These are phyloP conservation scores for Solanum pennellii DNA, from an alignment of 257 asterid genomes.

Conservation along the genomic window DNA sequence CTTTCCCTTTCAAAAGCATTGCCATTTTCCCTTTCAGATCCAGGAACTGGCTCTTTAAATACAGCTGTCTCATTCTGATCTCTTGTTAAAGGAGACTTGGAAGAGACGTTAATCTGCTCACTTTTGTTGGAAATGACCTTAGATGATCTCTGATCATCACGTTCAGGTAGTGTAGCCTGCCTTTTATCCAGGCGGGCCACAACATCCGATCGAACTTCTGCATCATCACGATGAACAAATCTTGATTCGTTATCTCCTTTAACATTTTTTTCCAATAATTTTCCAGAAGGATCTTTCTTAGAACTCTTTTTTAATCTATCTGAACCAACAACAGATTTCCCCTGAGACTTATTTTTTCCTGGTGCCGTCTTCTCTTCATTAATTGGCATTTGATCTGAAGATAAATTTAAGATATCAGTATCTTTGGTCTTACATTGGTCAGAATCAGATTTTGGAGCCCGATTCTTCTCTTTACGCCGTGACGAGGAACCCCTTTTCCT, in stretches of 20 bases:
- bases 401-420: slow-evolving; percentile 22
- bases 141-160: slow-evolving; percentile 35
- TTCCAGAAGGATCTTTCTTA: slow-evolving; percentile 50
- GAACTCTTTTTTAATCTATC: slow-evolving; percentile 36
- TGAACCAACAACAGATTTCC: slow-evolving; percentile 30
- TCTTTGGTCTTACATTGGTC: slow-evolving; percentile 30
- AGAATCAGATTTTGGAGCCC: slow-evolving; percentile 37
- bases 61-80: slow-evolving; percentile 33
- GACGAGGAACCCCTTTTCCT: slow-evolving; percentile 42
- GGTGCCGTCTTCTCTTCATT: slow-evolving; percentile 45
- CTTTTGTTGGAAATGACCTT: slow-evolving; percentile 17
- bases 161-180: slow-evolving; percentile 30
- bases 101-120: slow-evolving; percentile 44
- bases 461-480: slow-evolving; percentile 41
- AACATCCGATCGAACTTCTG: slow-evolving; percentile 16
- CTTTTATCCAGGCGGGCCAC: slow-evolving; percentile 29
- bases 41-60: slow-evolving; percentile 29
- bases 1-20: slow-evolving; percentile 36
- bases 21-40: slow-evolving; percentile 53
- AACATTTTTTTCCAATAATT: slow-evolving; percentile 27
- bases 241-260: slow-evolving; percentile 34
- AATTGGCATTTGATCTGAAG: slow-evolving; percentile 18
- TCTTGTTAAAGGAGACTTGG: slow-evolving; percentile 53
- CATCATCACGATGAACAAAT: slow-evolving; percentile 23
- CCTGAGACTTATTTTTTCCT: slow-evolving; percentile 45